A percentile compares a stretch with the other conserved stretches of the same genome.
Conservation (phyloP, 1,284 basidiomycete species). For the Melampsora abietis-canadensis region DNA sequence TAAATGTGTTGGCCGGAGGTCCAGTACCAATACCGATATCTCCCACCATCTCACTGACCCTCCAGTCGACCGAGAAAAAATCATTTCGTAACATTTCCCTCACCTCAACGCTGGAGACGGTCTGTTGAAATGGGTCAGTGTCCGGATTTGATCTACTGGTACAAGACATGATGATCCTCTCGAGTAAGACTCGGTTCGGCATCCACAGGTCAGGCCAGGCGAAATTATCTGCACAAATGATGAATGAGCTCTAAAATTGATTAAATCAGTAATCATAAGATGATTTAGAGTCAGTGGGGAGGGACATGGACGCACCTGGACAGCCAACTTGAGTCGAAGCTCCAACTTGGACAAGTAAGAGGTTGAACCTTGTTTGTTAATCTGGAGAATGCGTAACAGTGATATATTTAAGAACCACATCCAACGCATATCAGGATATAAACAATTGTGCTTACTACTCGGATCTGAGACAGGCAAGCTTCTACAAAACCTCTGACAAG, state of each 20-base stretch:
- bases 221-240: constrained; percentile 40
- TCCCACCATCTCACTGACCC: constrained; percentile 36
- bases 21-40: constrained; percentile 39
- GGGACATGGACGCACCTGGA: constrained; percentile 26
- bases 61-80: constrained; percentile 41
- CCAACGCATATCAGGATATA: neutral
- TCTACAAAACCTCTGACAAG: constrained; percentile 43
- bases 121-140: constrained; percentile 11
- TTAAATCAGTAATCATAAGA: neutral
- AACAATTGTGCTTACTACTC: constrained; percentile 24
- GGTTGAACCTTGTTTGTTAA: constrained; percentile 28
- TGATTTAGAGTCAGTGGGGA: neutral
- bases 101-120: constrained; percentile 2
- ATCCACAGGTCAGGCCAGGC: constrained; percentile 42
- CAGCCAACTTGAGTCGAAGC: constrained; percentile 32
- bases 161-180: constrained; percentile 31
- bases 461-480: constrained; percentile 37
- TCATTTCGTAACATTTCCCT: constrained; percentile 38
- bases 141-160: neutral
- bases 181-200: constrained; percentile 29
- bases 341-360: constrained; percentile 40
- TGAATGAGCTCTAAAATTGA: constrained; percentile 34
- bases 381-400: neutral
- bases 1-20: constrained; percentile 33
- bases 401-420: neutral